Evolutionary conservation across 768 basidiomycete species (phyloP).

Genomic region (Leucosporidium yakuticum): DNA sequence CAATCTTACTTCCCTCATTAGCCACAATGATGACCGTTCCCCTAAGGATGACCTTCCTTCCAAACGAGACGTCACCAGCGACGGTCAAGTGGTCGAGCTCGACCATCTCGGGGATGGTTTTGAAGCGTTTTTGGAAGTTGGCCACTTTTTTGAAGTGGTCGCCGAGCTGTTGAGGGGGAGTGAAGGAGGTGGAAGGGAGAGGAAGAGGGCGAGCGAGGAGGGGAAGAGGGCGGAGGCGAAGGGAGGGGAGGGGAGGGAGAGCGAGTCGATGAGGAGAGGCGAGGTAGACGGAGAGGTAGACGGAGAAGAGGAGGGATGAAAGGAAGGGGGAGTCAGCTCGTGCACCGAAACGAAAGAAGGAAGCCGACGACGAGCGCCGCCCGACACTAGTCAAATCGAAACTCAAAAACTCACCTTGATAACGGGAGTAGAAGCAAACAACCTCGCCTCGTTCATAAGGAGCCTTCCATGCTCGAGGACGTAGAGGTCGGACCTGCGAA

Average conservation of each 20-base stretch:
- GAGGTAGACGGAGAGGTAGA: no score
- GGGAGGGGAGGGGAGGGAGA: no score
- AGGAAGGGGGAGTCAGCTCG: no score
- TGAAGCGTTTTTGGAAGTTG: constrained; percentile 90
- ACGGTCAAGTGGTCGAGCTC: constrained; percentile 94
- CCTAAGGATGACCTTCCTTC: constrained; percentile 22
- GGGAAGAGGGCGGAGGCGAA: no score
- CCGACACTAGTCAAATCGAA: constrained; percentile 1
- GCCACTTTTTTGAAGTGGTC: constrained; percentile 52
- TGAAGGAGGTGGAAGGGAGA: neutral
- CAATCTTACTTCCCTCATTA: constrained; percentile 59
- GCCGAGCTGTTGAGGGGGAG: neutral
- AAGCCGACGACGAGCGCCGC: no score
- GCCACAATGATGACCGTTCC: constrained; percentile 44
- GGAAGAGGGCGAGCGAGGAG: no score
- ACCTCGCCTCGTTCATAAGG: constrained; percentile 70
- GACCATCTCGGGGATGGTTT: constrained; percentile 84
- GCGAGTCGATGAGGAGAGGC: no score
- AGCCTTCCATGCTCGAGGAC: constrained; percentile 81
- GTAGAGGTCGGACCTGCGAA: constrained; percentile 84
- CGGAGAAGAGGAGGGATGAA: no score
- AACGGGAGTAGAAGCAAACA: constrained; percentile 80
- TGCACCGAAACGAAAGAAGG: no score
- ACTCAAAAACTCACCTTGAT: constrained; percentile 53
- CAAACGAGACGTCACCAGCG: constrained; percentile 46